Percentiles rank a stretch among this genome's conserved stretches.
These are phyloP conservation scores for Vinca minor DNA, from an alignment of 257 asterid genomes.

Conservation along the genomic window DNA sequence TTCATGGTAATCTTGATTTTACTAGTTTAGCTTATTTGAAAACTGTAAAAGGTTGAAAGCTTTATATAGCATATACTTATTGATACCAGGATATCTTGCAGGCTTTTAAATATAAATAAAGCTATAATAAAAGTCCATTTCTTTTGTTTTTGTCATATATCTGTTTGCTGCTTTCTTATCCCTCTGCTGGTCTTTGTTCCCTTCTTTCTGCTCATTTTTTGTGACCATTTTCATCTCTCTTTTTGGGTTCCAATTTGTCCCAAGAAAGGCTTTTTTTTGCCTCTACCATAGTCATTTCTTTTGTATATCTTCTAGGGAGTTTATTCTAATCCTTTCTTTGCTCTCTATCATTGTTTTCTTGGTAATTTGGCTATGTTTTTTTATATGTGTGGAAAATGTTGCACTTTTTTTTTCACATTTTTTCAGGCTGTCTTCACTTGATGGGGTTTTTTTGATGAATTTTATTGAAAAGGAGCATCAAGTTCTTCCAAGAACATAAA, in stretches of 20 bases:
- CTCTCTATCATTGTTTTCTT: constrained; percentile 5
- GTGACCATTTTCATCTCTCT: too few relatives aligned
- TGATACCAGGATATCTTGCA: too few relatives aligned
- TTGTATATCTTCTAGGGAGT: too few relatives aligned
- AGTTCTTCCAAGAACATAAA: constrained; percentile 23
- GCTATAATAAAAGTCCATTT: too few relatives aligned
- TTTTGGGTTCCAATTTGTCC: background rate
- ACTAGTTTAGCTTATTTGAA: too few relatives aligned
- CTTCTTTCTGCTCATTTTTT: background rate
- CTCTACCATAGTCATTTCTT: background rate
- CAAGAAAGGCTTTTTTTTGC: background rate
- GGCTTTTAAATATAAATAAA: too few relatives aligned
- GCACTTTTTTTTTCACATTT: constrained; percentile 11
- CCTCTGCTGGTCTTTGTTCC: constrained; percentile 2
- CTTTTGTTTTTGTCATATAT: too few relatives aligned
- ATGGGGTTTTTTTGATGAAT: constrained; percentile 28
- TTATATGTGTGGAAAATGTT: constrained; percentile 23
- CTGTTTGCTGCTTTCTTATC: constrained; percentile 8
- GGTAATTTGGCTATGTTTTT: constrained; percentile 14
- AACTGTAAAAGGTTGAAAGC: too few relatives aligned
- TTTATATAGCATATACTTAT: too few relatives aligned
- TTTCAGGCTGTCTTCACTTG: constrained; percentile 27
- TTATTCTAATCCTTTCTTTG: too few relatives aligned
- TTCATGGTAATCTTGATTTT: too few relatives aligned
- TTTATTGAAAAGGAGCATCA: constrained; percentile 23